Conservation (phyloP, 139 green algal species). For the Marvania coccoides region DNA sequence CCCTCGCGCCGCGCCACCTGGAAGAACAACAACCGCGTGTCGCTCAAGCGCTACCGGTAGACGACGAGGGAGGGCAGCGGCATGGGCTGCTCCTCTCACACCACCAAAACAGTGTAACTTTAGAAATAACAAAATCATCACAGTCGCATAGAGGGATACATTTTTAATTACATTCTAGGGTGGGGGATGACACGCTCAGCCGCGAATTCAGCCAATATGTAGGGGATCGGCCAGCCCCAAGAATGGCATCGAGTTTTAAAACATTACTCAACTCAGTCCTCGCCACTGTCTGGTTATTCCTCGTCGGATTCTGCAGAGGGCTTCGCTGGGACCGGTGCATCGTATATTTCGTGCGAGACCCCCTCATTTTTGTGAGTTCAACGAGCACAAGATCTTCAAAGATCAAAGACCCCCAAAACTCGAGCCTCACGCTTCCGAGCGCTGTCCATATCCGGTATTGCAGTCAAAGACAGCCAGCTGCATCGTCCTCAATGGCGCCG, state of each 20-base stretch:
- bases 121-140: no score
- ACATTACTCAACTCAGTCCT: not conserved
- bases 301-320: not conserved
- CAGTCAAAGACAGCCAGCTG: slow-evolving; percentile 44
- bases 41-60: slow-evolving; percentile 91
- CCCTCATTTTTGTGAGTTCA: slow-evolving; percentile 30
- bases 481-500: slow-evolving; percentile 49
- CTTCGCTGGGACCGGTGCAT: slow-evolving; percentile 26
- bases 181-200: no score
- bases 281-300: not conserved
- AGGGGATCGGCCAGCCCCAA: no score
- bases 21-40: slow-evolving; percentile 85
- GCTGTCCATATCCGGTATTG: no score
- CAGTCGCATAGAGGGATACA: no score
- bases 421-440: no score
- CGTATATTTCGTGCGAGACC: slow-evolving; percentile 30
- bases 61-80: not conserved
- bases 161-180: no score
- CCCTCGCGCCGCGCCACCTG: slow-evolving; percentile 80
- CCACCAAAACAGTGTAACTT: no score
- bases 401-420: no score
- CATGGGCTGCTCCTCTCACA: not conserved
- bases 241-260: no score
- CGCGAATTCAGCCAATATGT: no score
- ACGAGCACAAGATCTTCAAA: no score